Base-by-base conservation (phyloP, 345 rosid species). In the Lenwebbia sp. region DNA sequence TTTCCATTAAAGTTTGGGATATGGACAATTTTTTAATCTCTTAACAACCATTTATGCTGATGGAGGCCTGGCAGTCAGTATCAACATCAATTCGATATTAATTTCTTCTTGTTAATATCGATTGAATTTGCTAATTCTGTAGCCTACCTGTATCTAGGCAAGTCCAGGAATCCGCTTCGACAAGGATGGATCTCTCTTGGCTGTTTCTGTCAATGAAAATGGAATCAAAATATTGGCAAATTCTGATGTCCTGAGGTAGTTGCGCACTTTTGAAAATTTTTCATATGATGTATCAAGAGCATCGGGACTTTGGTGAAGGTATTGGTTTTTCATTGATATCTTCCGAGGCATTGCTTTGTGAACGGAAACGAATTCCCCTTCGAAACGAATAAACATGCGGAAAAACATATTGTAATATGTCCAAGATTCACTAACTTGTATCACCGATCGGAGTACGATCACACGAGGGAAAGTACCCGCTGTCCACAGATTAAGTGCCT, bases 1-100 rank as follows among this genome's bases (percentile, higher is more conserved):
- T 88, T 84, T 90, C 87, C 88, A 89, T 94, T 49, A 94, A 94
- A 83, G 90, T 93, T 57, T 94, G 95, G 96, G 94, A 93, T 86
- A 94, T 94, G 95, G 95, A 93, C 62, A 91, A 87, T 88, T 70
- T 88, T 70, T 65, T 56, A 88, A 86, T 86, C 84, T 91, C 83
- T 86, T 93, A 85, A 91, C 90, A 23, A 89, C 88, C 54, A 88
- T 87, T 82, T 95, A 94, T 84, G 96, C 91, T 11, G 95, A 91
- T 75, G 93, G 96, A 33, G 96, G 94, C 30, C 89, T 94, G 84
- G 91, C 94, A 26, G 96, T 94, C 83, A 89, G 93, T 30, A 62
- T 62, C 75, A 15, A 62, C 88, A 52, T 85, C 85, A 8, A 10
- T 81, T 14, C 11, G 15, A 28, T 62, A 30, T 62, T 30, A 62